Conservation (phyloP, 1,139 yeast species). For the Zygoascus hellenicus region DNA sequence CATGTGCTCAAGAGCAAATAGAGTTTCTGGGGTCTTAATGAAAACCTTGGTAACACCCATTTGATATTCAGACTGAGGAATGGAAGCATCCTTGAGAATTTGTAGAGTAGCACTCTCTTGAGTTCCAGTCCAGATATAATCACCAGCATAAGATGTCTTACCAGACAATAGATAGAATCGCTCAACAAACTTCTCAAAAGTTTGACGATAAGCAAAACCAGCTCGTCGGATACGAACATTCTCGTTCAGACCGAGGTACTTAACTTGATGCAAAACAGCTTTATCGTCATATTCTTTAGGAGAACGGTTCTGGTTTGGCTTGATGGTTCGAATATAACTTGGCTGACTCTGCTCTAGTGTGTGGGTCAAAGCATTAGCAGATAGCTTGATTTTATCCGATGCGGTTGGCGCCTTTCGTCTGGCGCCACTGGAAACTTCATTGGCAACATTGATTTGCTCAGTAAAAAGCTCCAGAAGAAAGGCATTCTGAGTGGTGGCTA, state of each 20-base stretch:
- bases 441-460: constrained; percentile 44
- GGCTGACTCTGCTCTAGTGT: constrained; percentile 89
- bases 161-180: constrained; percentile 85
- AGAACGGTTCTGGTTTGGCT: constrained; percentile 90
- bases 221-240: constrained; percentile 98
- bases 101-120: constrained; percentile 72
- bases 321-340: constrained; percentile 94
- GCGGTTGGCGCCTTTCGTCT: constrained; percentile 86
- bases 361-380: constrained; percentile 87
- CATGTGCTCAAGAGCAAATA: constrained; percentile 93
- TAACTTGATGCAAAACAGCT: constrained; percentile 92
- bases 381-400: constrained; percentile 84
- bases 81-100: constrained; percentile 72
- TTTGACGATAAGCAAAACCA: constrained; percentile 96
- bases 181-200: constrained; percentile 96
- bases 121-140: constrained; percentile 91
- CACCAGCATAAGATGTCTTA: constrained; percentile 96
- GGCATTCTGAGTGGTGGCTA: constrained; percentile 62
- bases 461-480: constrained; percentile 74
- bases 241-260: constrained; percentile 92
- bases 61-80: constrained; percentile 79
- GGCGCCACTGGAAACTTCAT: constrained; percentile 46
- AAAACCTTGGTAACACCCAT: constrained; percentile 93
- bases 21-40: constrained; percentile 94
- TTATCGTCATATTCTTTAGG: constrained; percentile 85